These are phyloP conservation scores for Quercus phellos DNA, from an alignment of 331 rosid species.

Conservation along the genomic window DNA sequence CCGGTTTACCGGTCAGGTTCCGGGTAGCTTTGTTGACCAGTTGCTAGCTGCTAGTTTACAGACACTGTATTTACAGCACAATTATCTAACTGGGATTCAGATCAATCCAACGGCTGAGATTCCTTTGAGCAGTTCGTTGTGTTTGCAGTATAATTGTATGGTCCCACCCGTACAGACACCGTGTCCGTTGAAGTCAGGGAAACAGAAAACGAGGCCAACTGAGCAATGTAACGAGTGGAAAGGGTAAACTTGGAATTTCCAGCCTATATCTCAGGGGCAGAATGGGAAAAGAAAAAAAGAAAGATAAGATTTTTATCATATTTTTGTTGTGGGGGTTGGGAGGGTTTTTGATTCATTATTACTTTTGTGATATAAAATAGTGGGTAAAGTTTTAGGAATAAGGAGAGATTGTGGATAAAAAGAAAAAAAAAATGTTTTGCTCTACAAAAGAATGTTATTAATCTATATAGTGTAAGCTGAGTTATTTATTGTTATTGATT, in stretches of 20 bases:
- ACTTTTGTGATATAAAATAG: slow-evolving; percentile 9
- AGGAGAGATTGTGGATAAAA: slow-evolving; percentile 41
- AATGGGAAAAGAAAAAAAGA: not conserved
- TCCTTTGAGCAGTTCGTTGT: slow-evolving; percentile 78
- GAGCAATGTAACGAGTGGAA: slow-evolving; percentile 72
- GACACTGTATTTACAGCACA: slow-evolving; percentile 80
- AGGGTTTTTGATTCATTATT: not conserved
- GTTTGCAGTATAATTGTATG: slow-evolving; percentile 96
- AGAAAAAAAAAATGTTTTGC: not conserved
- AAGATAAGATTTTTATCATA: not conserved
- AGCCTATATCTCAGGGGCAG: not conserved
- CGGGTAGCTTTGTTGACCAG: slow-evolving; percentile 68
- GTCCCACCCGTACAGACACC: slow-evolving; percentile 87
- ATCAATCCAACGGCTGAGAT: slow-evolving; percentile 95
- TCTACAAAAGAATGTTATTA: not conserved
- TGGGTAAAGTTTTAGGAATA: slow-evolving; percentile 19
- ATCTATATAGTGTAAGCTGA: not conserved
- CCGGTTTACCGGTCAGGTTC: slow-evolving; percentile 81
- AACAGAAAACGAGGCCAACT: slow-evolving; percentile 62
- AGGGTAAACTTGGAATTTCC: slow-evolving; percentile 33
- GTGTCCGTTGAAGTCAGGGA: slow-evolving; percentile 80
- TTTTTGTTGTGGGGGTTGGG: slow-evolving; percentile 3
- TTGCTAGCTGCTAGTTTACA: slow-evolving; percentile 60
- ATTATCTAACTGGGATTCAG: slow-evolving; percentile 77
- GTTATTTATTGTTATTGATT: not conserved